phyloP scores from a whole-genome alignment of 2,329 filamentous ascomycete species.

The Scytalidium sp. region DNA sequence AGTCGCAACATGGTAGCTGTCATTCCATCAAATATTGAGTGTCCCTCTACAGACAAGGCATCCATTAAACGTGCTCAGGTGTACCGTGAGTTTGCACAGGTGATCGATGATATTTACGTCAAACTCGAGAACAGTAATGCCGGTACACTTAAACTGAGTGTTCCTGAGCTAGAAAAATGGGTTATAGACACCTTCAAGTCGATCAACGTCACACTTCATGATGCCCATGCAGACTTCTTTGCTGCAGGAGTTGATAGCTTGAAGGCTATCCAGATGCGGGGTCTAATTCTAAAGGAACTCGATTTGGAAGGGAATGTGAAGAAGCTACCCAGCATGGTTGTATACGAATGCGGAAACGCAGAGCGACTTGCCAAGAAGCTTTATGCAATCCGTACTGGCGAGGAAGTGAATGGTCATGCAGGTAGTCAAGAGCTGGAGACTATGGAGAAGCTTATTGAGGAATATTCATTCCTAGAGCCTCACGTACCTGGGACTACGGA shows the following conservation, averaged over 20 bases:
- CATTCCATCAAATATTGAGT: slow-evolving; percentile 38
- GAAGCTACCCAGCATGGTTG: slow-evolving; percentile 50
- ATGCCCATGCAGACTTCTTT: slow-evolving; percentile 54
- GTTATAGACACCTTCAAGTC: slow-evolving; percentile 21
- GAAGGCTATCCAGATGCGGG: slow-evolving; percentile 54
- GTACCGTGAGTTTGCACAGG: slow-evolving; percentile 40
- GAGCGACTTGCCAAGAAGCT: slow-evolving; percentile 42
- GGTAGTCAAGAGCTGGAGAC: slow-evolving; percentile 32
- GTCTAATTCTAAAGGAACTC: slow-evolving; percentile 47
- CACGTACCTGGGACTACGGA: slow-evolving; percentile 13
- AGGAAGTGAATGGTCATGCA: slow-evolving; percentile 20
- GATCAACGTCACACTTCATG: slow-evolving; percentile 6
- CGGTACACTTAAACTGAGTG: slow-evolving; percentile 16
- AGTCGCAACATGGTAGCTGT: slow-evolving; percentile 50
- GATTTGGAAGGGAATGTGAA: slow-evolving; percentile 38
- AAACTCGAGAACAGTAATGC: slow-evolving; percentile 20
- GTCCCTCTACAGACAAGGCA: slow-evolving; percentile 51
- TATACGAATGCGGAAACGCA: slow-evolving; percentile 55
- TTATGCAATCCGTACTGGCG: slow-evolving; percentile 34
- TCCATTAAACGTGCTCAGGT: slow-evolving; percentile 49
- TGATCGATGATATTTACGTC: slow-evolving; percentile 41
- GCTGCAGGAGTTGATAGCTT: slow-evolving; percentile 55
- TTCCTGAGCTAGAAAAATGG: slow-evolving; percentile 29
- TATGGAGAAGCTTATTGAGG: slow-evolving; percentile 44
- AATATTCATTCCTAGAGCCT: slow-evolving; percentile 36